Conservation (phyloP, 495 filamentous ascomycete species). For the Rostrohypoxylon terebratum region DNA sequence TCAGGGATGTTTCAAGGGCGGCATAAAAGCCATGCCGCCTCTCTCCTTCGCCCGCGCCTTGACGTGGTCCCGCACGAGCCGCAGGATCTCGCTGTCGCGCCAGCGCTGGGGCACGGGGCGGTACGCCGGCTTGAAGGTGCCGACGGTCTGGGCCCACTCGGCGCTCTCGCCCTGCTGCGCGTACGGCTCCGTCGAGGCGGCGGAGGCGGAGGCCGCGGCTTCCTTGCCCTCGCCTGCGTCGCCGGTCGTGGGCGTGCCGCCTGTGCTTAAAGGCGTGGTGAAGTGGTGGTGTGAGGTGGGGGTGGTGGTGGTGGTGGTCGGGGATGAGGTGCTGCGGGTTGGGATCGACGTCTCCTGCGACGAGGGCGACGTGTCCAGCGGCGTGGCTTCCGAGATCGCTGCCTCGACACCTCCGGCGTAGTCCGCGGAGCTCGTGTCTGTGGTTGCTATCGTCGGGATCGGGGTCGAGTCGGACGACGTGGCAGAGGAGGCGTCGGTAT, state of each 20-base stretch:
- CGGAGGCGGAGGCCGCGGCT: slow-evolving; percentile 10
- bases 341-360: not conserved
- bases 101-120: slow-evolving; percentile 91
- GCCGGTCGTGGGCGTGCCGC: slow-evolving; percentile 34
- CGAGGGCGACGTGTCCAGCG: not conserved
- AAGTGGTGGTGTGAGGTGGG: not conserved
- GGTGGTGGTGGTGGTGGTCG: not conserved
- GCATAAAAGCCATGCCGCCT: slow-evolving; percentile 65
- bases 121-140: slow-evolving; percentile 93
- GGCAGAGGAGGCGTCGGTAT: slow-evolving; percentile 39
- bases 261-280: slow-evolving; percentile 30
- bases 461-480: slow-evolving; percentile 47
- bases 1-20: slow-evolving; percentile 41
- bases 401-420: slow-evolving; percentile 57
- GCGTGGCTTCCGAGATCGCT: slow-evolving; percentile 27
- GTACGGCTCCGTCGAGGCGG: slow-evolving; percentile 45
- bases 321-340: not conserved
- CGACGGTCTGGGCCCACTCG: slow-evolving; percentile 97
- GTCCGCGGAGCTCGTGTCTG: slow-evolving; percentile 50
- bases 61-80: slow-evolving; percentile 84
- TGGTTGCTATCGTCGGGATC: slow-evolving; percentile 49
- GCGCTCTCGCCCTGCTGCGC: slow-evolving; percentile 57
- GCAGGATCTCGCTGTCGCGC: slow-evolving; percentile 82
- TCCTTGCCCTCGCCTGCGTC: slow-evolving; percentile 46
- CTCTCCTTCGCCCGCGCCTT: slow-evolving; percentile 39